Base-by-base conservation (phyloP, 148 eudicot species). In the Diospyros lotus region DNA sequence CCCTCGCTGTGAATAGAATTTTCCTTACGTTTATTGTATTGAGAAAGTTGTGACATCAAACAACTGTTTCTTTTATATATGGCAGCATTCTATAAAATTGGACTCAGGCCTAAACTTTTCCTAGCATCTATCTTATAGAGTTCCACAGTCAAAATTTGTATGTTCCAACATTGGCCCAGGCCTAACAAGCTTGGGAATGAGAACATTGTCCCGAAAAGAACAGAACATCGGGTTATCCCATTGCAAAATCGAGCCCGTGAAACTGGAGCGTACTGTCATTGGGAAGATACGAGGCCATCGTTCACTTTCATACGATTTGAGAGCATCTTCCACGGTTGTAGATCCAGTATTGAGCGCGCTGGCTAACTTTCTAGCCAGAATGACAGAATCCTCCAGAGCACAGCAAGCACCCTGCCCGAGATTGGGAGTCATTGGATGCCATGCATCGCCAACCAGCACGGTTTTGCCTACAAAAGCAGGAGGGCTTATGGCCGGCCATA, bases 341-440 rank as follows among this genome's bases (percentile, higher is more conserved):
- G 87, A 70, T 66, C 84, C 80, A 1, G 72, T 52, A 51, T 73
- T 87, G 54, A 92, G 77, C 7, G 96, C 89, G 2, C 63, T 71
- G 2, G 85, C 83, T 0, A 95, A 72, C 76, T 87, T 93, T 76
- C 78, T 84, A 8, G 91, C 83, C 80, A 96, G 77, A 71, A 89
- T 84, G 3, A 96, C 82, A 0, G 99, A 80, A 68, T 96, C 99
- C 68, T 91, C 99, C 44, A 96, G 72, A 0, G 99, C 98, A 80
- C 91, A 87, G 62, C 98, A 96, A 11, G 91, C 99, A 11, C 99
- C 99, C 85, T 96, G 98, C 41, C 98, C 99, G 1, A 93, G 93
- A 84, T 93, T 96, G 8, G 99, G 99, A 54, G 99, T 93, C 98
- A 96, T 96, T 0, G 98, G 98, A 68, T 96, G 99, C 99, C 99